Evolutionary conservation across 2,329 filamentous ascomycete genomes (phyloP).

Genomic region (Botrytis fragariae): DNA sequence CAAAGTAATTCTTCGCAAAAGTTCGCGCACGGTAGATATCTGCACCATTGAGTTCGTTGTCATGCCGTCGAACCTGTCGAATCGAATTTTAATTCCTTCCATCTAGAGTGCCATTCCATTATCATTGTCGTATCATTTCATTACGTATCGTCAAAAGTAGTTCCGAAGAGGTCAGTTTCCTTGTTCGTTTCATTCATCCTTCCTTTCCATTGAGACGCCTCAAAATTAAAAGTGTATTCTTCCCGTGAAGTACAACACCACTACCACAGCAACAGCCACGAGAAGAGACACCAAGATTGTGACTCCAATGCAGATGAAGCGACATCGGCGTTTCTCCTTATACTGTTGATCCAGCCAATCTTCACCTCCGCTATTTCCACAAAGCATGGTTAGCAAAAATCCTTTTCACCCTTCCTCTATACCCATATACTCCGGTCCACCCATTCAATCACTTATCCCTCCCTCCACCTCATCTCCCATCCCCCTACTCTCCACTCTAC

Average conservation of each 20-base stretch:
- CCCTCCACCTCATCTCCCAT: not conserved
- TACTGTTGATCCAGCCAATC: constrained; percentile 38
- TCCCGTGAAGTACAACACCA: constrained; percentile 34
- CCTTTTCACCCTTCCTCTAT: not conserved
- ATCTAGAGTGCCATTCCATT: constrained; percentile 9
- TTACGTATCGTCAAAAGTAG: constrained; percentile 8
- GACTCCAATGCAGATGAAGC: constrained; percentile 30
- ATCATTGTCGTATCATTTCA: constrained; percentile 15
- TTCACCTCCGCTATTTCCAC: constrained; percentile 27
- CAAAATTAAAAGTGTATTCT: constrained; percentile 11
- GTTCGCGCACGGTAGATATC: not conserved
- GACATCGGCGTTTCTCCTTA: constrained; percentile 35
- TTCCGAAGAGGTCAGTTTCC: not conserved
- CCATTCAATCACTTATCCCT: not conserved
- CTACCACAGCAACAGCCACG: constrained; percentile 30
- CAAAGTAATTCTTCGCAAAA: not conserved
- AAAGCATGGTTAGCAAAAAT: constrained; percentile 2
- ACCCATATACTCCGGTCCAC: constrained; percentile 26
- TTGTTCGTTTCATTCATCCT: not conserved
- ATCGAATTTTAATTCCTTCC: not conserved
- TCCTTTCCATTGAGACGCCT: not conserved
- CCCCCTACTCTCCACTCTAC: too few species aligned
- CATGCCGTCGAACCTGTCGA: not conserved
- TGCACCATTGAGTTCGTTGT: not conserved
- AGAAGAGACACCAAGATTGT: constrained; percentile 30